These are phyloP conservation scores for Tulasnella sp. DNA, from an alignment of 768 basidiomycete genomes.

Conservation along the genomic window DNA sequence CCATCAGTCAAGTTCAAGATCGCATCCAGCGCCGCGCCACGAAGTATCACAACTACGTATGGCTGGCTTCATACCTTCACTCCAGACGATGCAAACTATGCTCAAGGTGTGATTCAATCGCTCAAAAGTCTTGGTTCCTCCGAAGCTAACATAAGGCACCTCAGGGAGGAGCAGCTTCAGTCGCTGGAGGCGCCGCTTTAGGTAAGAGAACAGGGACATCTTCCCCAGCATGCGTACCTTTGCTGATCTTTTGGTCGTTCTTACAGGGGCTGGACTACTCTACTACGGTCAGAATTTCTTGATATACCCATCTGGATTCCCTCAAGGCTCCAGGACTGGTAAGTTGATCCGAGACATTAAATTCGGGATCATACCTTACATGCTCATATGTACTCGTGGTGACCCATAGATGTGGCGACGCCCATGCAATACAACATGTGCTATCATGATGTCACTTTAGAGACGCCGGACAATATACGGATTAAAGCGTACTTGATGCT, in stretches of 20 bases:
- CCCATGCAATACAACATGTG: constrained; percentile 61
- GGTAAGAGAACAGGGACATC: background rate
- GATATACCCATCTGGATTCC: constrained; percentile 80
- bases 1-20: too few species aligned
- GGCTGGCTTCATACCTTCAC: too few species aligned
- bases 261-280: constrained; percentile 54
- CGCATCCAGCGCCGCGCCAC: too few species aligned
- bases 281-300: constrained; percentile 81
- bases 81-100: too few species aligned
- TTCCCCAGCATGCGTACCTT: background rate
- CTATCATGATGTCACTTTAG: constrained; percentile 63
- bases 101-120: too few species aligned
- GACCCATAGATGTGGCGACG: constrained; percentile 47
- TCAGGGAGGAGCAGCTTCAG: constrained; percentile 3
- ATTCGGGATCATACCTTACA: background rate
- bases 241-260: background rate
- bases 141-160: background rate
- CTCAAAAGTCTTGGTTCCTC: too few species aligned
- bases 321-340: constrained; percentile 73
- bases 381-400: background rate
- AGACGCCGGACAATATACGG: constrained; percentile 58
- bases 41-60: too few species aligned
- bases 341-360: constrained; percentile 17
- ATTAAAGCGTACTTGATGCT: constrained; percentile 68
- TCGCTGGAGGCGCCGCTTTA: constrained; percentile 8